Conservation (phyloP, 2,329 filamentous ascomycete species). For the Fusarium tupiense region DNA sequence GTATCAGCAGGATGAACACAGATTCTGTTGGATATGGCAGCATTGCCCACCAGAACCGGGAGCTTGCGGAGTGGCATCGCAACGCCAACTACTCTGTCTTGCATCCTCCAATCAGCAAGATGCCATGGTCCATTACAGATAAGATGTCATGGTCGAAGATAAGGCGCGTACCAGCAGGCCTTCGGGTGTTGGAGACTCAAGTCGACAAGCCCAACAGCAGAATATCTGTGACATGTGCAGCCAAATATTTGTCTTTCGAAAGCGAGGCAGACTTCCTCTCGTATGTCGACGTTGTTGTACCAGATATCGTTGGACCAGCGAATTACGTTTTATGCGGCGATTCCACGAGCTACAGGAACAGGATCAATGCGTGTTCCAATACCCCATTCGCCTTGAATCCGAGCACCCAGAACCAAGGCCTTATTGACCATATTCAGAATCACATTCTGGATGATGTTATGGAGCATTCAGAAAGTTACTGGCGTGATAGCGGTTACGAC, state of each 20-base stretch:
- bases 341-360: rapidly evolving
- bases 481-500: too few species aligned
- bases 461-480: background rate
- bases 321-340: background rate
- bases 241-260: background rate
- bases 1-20: background rate
- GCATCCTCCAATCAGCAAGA: rapidly evolving
- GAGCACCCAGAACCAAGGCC: rapidly evolving
- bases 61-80: background rate
- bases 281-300: background rate
- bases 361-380: background rate
- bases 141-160: rapidly evolving
- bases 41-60: background rate
- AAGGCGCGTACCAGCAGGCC: rapidly evolving
- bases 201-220: background rate
- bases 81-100: background rate
- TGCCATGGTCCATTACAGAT: rapidly evolving
- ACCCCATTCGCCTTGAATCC: rapidly evolving
- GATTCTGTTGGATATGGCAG: rapidly evolving
- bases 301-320: background rate
- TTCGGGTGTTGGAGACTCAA: background rate
- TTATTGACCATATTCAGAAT: background rate
- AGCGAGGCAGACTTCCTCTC: background rate
- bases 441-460: background rate
- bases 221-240: background rate